Evolutionary conservation across 805 yeast genomes (phyloP), one percentile per base, ranked within the genome.

Genomic region (Pichia phayaonensis): DNA sequence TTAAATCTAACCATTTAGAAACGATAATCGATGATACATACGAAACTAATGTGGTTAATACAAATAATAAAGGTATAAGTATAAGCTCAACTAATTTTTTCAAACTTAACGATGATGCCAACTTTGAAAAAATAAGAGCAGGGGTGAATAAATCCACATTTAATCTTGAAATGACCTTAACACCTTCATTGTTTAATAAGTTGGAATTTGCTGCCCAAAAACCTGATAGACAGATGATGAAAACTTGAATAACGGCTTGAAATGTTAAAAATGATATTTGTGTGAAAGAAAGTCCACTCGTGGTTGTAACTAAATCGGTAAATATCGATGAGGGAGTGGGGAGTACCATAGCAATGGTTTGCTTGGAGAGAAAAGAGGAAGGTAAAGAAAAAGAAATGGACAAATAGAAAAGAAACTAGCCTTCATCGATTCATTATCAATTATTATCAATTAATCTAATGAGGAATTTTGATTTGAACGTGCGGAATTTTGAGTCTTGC

Each of bases 91-190:
- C 62, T 61, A 94, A 76, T 61, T 89, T 90, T 57, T 81, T 75
- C 53, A 90, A 67, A 7, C 94, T 83, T 44, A 94, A 70, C 20
- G 81, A 75, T 8, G 81, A 73, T 20, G 82, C 84, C 49, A 80
- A 72, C 65, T 94, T 94, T 56, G 88, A 77, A 68, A 92, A 94
- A 59, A 92, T 90, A 73, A 92, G 79, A 59, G 96, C 90, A 8
- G 99, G 98, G 21, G 98, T 94, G 72, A 94, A 92, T 47, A 92
- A 71, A 68, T 88, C 92, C 38, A 94, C 97, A 62, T 92, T 92
- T 48, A 92, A 73, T 51, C 76, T 71, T 5, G 94, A 83, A 21
- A 92, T 75, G 42, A 79, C 75, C 63, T 86, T 88, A 59, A 90
- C 96, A n/a, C 85, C 88, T 41, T 74, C 70, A 50, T 85, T 77